phyloP scores from a whole-genome alignment of 148 eudicot genomes.

The Polygonum aviculare region DNA sequence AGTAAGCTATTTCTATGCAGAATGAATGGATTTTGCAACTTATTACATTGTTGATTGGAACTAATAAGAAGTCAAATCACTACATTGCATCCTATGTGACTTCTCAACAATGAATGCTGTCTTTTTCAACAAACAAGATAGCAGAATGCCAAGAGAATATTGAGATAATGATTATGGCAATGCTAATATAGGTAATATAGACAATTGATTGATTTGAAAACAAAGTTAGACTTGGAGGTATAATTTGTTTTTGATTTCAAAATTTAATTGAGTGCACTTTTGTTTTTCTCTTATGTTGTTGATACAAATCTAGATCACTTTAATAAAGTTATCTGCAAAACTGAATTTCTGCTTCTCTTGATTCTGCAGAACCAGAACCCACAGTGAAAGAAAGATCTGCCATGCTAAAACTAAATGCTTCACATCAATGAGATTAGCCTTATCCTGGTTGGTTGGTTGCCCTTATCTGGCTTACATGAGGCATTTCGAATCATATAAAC shows the following conservation, averaged over 20 bases:
- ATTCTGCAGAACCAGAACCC: constrained; percentile 35
- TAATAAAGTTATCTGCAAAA: neutral
- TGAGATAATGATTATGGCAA: neutral
- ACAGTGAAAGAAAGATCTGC: constrained; percentile 25
- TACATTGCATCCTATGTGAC: neutral
- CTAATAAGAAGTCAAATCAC: neutral
- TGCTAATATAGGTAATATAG: neutral
- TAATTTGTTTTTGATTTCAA: neutral
- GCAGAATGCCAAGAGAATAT: too few relatives aligned
- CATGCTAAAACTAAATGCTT: constrained; percentile 11
- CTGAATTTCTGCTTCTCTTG: neutral
- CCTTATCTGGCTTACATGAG: neutral
- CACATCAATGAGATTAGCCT: constrained; percentile 1
- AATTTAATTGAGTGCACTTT: neutral
- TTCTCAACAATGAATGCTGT: neutral
- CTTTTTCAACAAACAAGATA: too few relatives aligned
- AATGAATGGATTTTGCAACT: neutral
- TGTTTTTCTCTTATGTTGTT: neutral
- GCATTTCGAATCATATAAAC: neutral
- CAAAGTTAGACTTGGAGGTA: neutral
- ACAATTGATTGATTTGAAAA: neutral
- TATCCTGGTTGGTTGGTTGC: neutral
- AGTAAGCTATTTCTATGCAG: constrained; percentile 25
- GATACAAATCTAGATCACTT: neutral
- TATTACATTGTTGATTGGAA: neutral